phyloP scores from a whole-genome alignment of 139 green algal genomes.

The Bryopsis sp. region DNA sequence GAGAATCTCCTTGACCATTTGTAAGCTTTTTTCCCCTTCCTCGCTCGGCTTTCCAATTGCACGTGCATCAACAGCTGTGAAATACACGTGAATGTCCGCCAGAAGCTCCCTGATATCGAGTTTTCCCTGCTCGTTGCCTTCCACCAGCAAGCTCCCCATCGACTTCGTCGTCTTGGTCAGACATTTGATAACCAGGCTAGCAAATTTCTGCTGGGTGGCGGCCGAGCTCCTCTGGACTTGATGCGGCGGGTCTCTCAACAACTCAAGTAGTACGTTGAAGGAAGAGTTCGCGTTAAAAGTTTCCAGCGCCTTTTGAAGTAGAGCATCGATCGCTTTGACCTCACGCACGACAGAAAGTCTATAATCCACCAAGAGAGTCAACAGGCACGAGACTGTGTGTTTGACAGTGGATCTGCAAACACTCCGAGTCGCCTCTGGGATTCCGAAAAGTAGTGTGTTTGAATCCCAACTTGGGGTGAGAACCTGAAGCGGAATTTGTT shows the following conservation, averaged over 20 bases:
- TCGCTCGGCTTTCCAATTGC: no score
- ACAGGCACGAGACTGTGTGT: constrained; percentile 39
- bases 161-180: constrained; percentile 93
- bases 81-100: no score
- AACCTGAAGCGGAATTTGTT: no score
- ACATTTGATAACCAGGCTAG: constrained; percentile 93
- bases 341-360: constrained; percentile 37
- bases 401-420: constrained; percentile 31
- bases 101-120: no score
- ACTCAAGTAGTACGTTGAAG: background rate
- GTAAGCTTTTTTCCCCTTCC: no score
- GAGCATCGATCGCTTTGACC: constrained; percentile 39
- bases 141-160: constrained; percentile 23
- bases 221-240: background rate
- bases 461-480: constrained; percentile 34
- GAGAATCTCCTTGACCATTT: no score
- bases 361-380: constrained; percentile 60
- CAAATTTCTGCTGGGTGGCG: background rate
- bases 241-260: background rate
- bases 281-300: constrained; percentile 14
- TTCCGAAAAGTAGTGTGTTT: constrained; percentile 63
- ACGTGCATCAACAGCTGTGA: no score
- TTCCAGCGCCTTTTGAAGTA: constrained; percentile 34
- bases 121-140: no score
- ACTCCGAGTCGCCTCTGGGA: constrained; percentile 10